Evolutionary conservation across 2,329 filamentous ascomycete genomes (phyloP).

Genomic region (Sclerotinia spermophila): DNA sequence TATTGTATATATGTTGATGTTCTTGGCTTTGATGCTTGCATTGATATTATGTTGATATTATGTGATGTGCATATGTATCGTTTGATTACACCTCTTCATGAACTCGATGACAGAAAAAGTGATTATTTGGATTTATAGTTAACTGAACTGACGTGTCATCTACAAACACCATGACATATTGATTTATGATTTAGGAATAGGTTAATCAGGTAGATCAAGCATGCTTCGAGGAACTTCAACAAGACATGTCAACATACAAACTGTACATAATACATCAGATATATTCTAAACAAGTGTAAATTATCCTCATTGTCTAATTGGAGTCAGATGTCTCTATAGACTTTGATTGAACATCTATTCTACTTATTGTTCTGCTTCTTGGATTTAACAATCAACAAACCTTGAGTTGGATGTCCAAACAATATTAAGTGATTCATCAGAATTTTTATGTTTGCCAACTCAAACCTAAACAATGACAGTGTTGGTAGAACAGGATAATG

Average conservation of each 20-base stretch:
- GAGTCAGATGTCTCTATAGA: background rate
- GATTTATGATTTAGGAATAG: too few relatives aligned
- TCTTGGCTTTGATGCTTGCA: too few relatives aligned
- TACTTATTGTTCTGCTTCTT: background rate
- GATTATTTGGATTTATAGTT: background rate
- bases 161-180: background rate
- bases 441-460: background rate
- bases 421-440: background rate
- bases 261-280: background rate
- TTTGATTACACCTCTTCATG: background rate
- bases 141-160: rapidly evolving
- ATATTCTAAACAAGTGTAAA: background rate
- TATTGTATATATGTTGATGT: background rate
- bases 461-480: background rate
- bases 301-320: background rate
- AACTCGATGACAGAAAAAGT: background rate
- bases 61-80: background rate
- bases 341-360: rapidly evolving
- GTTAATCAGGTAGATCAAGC: background rate
- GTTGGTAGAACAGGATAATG: background rate
- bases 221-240: too few relatives aligned
- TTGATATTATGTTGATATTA: too few relatives aligned
- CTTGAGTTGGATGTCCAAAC: background rate
- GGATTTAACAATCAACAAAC: background rate
- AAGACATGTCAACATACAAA: background rate